Base-by-base conservation (phyloP, 805 yeast genomes). In the Scheffersomyces amazonensis region DNA sequence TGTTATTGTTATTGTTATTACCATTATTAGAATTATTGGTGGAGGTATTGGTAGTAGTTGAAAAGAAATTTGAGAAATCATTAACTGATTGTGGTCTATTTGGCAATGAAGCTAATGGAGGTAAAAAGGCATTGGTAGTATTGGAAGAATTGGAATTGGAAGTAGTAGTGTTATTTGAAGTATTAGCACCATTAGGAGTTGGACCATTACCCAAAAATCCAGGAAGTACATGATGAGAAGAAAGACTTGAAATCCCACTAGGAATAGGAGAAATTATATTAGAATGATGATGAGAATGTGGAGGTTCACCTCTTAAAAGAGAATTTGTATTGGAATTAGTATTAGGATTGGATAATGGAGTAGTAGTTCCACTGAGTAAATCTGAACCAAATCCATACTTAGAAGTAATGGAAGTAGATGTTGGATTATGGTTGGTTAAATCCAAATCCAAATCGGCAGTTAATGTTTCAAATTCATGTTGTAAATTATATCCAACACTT, bases 401-500 rank as follows among this genome's bases (percentile, higher is more conserved):
- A 10, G 48, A 5, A 13, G 30, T 13, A 24, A 6, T 24, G 6
- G 27, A 9, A 12, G 27, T 11, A 10, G 27, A 24, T 17, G 15
- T 30, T 34, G 17, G 37, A 31, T 19, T 21, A 18, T 36, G 38
- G 18, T 51, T 48, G 37, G 51, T 60, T 50, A 69, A 58, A 52
- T 69, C 75, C 53, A 69, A 58, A 48, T 69, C 73, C 56, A 69
- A 62, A 47, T 69, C 74, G 15, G 66, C 68, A 36, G 64, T 68
- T 40, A 69, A 54, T n/a, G 73, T 68, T 44, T 69, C 73, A 46
- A 69, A 69, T 50, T 69, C 75, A 35, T 69, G 72, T 48, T 69
- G 73, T 49, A 69, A 58, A 48, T 69, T 67, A 52, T 61, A 69
- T 6, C 73, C 73, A 17, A 69, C 75, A 45, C 70, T 64, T 47